Percentiles rank a stretch among this genome's conserved stretches.
These are phyloP conservation scores for Heterobasidion occidentale DNA, from an alignment of 1,284 basidiomycete genomes.

Conservation along the genomic window DNA sequence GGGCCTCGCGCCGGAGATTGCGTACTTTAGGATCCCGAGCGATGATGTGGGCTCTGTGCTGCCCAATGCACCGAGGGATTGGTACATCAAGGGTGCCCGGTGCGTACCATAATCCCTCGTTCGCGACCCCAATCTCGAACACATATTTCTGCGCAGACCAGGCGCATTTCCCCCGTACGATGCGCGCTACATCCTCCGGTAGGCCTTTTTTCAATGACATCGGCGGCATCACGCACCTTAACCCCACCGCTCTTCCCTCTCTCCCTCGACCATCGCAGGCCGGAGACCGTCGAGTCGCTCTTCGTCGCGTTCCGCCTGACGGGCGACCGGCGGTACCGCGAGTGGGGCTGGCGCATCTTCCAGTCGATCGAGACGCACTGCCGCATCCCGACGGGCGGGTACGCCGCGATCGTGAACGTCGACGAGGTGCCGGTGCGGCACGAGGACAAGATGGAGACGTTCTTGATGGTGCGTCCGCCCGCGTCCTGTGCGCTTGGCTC, in stretches of 20 bases:
- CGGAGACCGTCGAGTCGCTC: constrained; percentile 92
- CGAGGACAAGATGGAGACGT: constrained; percentile 95
- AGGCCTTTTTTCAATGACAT: constrained; percentile 9
- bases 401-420: constrained; percentile 81
- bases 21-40: constrained; percentile 57
- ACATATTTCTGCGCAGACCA: constrained; percentile 26
- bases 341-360: constrained; percentile 89
- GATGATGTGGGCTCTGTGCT: constrained; percentile 35
- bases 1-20: constrained; percentile 80
- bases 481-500: background rate
- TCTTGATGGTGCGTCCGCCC: constrained; percentile 57
- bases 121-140: background rate
- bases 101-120: constrained; percentile 20
- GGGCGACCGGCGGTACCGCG: constrained; percentile 75
- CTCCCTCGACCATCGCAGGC: constrained; percentile 33
- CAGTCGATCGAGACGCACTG: constrained; percentile 84
- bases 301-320: constrained; percentile 86
- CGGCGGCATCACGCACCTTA: constrained; percentile 1
- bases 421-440: constrained; percentile 58
- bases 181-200: constrained; percentile 86
- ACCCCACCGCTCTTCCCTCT: background rate
- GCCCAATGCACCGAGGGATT: constrained; percentile 46
- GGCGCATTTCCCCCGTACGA: constrained; percentile 57
- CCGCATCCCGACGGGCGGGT: constrained; percentile 70
- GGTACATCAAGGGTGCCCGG: constrained; percentile 83